Conservation (phyloP, 2,329 filamentous ascomycete species). For the Beauveria scarabaeidicola region DNA sequence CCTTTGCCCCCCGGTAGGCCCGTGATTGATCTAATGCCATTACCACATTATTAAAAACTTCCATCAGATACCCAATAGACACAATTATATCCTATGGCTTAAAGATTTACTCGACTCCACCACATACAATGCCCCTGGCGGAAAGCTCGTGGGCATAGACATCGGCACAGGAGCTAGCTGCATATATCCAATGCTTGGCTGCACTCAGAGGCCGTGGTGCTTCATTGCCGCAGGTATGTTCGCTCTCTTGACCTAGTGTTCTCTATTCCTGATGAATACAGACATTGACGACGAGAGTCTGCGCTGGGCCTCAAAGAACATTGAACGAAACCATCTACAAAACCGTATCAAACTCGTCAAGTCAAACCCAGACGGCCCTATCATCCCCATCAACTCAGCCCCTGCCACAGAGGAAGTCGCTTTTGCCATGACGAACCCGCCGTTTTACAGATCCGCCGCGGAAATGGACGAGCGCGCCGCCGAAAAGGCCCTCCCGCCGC, state of each 20-base stretch:
- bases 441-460: constrained; percentile 71
- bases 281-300: constrained; percentile 72
- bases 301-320: constrained; percentile 56
- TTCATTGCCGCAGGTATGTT: constrained; percentile 55
- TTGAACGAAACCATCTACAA: constrained; percentile 55
- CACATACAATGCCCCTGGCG: constrained; percentile 36
- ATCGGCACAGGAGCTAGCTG: constrained; percentile 86
- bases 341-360: constrained; percentile 55
- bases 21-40: not conserved
- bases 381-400: constrained; percentile 57
- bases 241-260: too few species aligned
- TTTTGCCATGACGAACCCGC: constrained; percentile 91
- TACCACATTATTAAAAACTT: too few species aligned
- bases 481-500: constrained; percentile 58
- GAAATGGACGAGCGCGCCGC: constrained; percentile 60
- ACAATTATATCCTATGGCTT: constrained; percentile 88
- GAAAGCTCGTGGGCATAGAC: constrained; percentile 63
- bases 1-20: constrained; percentile 71
- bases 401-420: constrained; percentile 45
- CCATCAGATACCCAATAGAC: constrained; percentile 50
- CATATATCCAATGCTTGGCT: constrained; percentile 82
- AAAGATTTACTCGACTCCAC: constrained; percentile 72
- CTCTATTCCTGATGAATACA: constrained; percentile 14
- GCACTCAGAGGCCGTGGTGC: constrained; percentile 61
- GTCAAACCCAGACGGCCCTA: constrained; percentile 38